These are phyloP conservation scores for Dacryopinax primogenitus DNA, from an alignment of 768 basidiomycete species.

Conservation along the genomic window DNA sequence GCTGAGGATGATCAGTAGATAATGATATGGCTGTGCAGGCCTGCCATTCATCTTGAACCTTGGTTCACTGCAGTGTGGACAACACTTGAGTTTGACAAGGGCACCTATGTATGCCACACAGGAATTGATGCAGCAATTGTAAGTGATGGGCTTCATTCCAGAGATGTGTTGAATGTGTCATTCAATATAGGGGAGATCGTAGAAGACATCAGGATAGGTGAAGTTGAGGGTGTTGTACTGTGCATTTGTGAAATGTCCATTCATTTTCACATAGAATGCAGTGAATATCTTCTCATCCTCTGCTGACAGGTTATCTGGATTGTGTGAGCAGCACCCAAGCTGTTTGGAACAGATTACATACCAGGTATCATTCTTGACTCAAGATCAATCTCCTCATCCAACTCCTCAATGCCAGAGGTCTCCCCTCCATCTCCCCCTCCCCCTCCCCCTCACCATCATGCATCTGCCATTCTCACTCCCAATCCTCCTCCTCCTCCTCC, in stretches of 20 bases:
- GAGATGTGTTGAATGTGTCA: background rate
- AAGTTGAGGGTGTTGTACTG: background rate
- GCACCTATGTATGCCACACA: slow-evolving; percentile 32
- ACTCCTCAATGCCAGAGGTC: background rate
- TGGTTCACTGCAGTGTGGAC: slow-evolving; percentile 30
- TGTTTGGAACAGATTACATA: background rate
- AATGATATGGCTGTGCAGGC: slow-evolving; percentile 26
- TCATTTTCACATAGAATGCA: background rate
- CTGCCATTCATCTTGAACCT: slow-evolving; percentile 19
- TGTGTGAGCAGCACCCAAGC: background rate
- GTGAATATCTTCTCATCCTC: background rate
- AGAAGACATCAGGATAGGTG: background rate
- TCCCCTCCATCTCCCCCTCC: background rate
- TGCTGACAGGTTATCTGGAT: background rate
- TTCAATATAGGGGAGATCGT: background rate
- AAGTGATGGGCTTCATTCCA: slow-evolving; percentile 11
- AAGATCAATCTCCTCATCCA: background rate
- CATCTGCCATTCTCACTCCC: background rate
- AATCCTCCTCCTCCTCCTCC: background rate
- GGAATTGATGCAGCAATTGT: slow-evolving; percentile 35
- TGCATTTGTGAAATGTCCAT: background rate
- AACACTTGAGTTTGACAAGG: slow-evolving; percentile 22
- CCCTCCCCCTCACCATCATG: too few species aligned
- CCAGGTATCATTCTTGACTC: background rate
- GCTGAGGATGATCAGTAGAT: slow-evolving; percentile 33